Percentiles rank a stretch among this genome's conserved stretches.
phyloP scores from a whole-genome alignment of 163 green algal species.

The Scenedesmus sp. region DNA sequence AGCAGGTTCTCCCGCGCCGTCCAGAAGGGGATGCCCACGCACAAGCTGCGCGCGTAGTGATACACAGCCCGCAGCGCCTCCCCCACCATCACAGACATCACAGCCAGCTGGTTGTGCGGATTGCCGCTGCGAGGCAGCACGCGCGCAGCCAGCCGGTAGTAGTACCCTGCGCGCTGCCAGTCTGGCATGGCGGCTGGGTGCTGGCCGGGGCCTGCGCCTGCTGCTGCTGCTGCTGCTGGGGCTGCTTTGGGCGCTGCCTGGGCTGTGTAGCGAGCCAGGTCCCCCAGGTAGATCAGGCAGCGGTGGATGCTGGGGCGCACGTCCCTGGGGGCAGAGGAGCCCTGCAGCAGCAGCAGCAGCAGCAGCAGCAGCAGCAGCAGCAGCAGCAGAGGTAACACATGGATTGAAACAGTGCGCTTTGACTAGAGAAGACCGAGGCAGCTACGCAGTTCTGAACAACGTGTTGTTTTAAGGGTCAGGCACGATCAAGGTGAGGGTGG shows the following conservation, averaged over 20 bases:
- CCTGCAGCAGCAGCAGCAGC: background rate
- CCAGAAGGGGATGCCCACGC: conserved; percentile 77
- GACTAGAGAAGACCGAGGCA: too few relatives aligned
- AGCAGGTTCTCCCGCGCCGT: conserved; percentile 86
- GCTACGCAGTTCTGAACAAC: too few relatives aligned
- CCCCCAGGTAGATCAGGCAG: conserved; percentile 85
- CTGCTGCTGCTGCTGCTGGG: background rate
- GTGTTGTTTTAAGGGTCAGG: too few relatives aligned
- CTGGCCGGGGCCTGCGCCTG: background rate
- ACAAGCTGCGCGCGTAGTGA: conserved; percentile 77
- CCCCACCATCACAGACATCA: conserved; percentile 71
- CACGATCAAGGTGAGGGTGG: too few relatives aligned
- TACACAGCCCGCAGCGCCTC: conserved; percentile 78
- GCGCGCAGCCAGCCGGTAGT: conserved; percentile 61
- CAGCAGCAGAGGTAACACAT: background rate
- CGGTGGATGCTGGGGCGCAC: conserved; percentile 67
- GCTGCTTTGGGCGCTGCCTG: conserved; percentile 47
- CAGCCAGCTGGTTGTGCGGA: conserved; percentile 87
- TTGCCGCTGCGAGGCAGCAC: conserved; percentile 74
- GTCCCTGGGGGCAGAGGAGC: conserved; percentile 47
- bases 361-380: too few relatives aligned
- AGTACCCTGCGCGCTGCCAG: conserved; percentile 54
- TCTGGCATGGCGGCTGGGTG: conserved; percentile 45
- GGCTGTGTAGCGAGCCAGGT: conserved; percentile 73
- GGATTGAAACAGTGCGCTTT: background rate